Conservation (phyloP, 345 rosid species). For the Carallia pectinifolia region DNA sequence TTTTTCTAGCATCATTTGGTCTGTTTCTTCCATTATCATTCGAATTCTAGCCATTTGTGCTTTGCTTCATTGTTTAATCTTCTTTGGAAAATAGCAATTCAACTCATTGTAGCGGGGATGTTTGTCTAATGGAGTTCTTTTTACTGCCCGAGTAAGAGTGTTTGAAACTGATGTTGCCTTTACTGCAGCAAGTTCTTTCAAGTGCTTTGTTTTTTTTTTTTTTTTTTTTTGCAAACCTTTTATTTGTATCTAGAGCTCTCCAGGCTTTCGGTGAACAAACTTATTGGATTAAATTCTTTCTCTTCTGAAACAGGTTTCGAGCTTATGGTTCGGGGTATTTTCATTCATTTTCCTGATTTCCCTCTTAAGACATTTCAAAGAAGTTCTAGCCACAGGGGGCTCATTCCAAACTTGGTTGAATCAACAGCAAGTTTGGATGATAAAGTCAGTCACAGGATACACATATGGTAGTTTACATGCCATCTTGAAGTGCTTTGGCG, state of each 20-base stretch:
- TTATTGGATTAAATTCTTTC: neutral
- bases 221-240: no score
- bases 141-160: no score
- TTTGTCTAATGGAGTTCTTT: no score
- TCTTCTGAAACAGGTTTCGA: constrained; percentile 10
- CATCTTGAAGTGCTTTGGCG: constrained; percentile 11
- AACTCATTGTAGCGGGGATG: no score
- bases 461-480: constrained; percentile 15
- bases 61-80: no score
- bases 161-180: no score
- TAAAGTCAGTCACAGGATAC: constrained; percentile 23
- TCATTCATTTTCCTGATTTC: constrained; percentile 13
- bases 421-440: constrained; percentile 21
- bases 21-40: neutral
- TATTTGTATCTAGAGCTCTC: no score
- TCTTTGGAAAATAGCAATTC: no score
- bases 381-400: constrained; percentile 16
- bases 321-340: constrained; percentile 5
- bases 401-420: constrained; percentile 13
- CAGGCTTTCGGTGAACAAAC: neutral
- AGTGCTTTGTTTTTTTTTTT: no score
- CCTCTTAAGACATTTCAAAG: constrained; percentile 10
- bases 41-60: neutral
- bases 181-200: no score
- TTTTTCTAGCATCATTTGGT: neutral